Base-by-base conservation (phyloP, 2,329 filamentous ascomycete genomes). In the Aspergillus sp. region DNA sequence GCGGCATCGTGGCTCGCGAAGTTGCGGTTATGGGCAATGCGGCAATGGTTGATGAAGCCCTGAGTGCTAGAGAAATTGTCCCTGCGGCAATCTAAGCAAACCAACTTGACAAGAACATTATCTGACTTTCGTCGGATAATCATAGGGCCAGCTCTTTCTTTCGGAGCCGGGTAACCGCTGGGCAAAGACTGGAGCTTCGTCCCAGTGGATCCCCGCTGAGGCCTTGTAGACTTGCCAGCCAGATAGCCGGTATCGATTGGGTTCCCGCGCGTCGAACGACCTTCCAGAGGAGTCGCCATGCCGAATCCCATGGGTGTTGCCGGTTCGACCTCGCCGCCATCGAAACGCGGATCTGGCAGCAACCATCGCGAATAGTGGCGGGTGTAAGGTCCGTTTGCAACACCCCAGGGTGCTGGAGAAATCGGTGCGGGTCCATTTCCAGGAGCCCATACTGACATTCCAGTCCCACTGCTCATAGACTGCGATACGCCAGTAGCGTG, bases 31-130 rank as follows among this genome's bases (percentile, higher is more conserved):
- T 99, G 95, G 24, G 93, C 92, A 67, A 99, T 98, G 56, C 95
- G 91, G 72, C 93, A 98, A 72, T 99, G 95, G 71, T 99, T 99
- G 78, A 99, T 95, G 76, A 98, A 98, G n/a, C 95, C 95, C 74
- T 98, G 95, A 0, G 93, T 96, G 77, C 93, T 98, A 55, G 89
- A 93, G 70, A 98, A 98, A 73, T 97, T 91, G 72, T 91, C 90
- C 62, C 93, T 85, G 49, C 91, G 83, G 75, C 95, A 98, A 73
- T 95, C 89, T 58, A 90, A 77, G 79, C 95, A 99, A 62, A 96
- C 89, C 48, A 98, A 83, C 76, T 96, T 96, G 62, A 98, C 93
- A 62, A 88, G 87, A 69, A 90, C 83, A 55, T 90, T 90, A 75
- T 98, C 93, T 18, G 82, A 84, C 53, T 89, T 88, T 66, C 92